These are phyloP conservation scores for Galeopsis tetrahit DNA, from an alignment of 257 asterid genomes.

Conservation along the genomic window DNA sequence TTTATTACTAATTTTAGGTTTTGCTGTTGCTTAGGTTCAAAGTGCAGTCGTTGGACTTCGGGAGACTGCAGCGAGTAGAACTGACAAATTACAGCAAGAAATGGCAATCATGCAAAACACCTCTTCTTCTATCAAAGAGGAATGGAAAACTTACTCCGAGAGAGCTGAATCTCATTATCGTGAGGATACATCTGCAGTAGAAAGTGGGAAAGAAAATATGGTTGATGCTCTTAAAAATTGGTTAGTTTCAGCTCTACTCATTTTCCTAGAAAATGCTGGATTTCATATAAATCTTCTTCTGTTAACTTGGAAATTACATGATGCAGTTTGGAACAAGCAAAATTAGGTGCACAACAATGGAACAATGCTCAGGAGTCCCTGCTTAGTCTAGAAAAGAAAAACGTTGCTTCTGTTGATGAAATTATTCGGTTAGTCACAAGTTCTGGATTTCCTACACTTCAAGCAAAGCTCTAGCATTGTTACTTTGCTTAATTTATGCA, in stretches of 20 bases:
- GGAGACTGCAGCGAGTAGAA: conserved; percentile 69
- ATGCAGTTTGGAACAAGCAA: conserved; percentile 76
- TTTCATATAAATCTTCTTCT: background rate
- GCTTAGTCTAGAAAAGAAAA: conserved; percentile 60
- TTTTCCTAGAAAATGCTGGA: background rate
- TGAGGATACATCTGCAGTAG: conserved; percentile 74
- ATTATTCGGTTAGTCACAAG: conserved; percentile 64
- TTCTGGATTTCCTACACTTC: conserved; percentile 13
- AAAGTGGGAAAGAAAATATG: conserved; percentile 70
- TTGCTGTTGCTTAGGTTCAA: conserved; percentile 57
- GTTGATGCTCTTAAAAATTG: conserved; percentile 65
- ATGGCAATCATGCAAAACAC: conserved; percentile 78
- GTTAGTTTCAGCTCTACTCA: conserved; percentile 44
- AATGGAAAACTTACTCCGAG: conserved; percentile 65
- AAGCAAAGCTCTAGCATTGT: background rate
- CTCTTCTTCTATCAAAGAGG: conserved; percentile 61
- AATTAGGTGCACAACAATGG: conserved; percentile 80
- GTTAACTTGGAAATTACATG: conserved; percentile 18
- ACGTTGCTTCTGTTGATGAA: conserved; percentile 63
- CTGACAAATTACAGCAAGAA: conserved; percentile 71
- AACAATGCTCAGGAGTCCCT: conserved; percentile 67
- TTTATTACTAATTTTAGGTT: background rate
- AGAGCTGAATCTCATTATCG: conserved; percentile 67
- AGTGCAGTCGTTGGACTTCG: conserved; percentile 73
- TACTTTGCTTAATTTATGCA: background rate